These are phyloP conservation scores for Cercospora janseana DNA, from an alignment of 2,329 filamentous ascomycete genomes.

Conservation along the genomic window DNA sequence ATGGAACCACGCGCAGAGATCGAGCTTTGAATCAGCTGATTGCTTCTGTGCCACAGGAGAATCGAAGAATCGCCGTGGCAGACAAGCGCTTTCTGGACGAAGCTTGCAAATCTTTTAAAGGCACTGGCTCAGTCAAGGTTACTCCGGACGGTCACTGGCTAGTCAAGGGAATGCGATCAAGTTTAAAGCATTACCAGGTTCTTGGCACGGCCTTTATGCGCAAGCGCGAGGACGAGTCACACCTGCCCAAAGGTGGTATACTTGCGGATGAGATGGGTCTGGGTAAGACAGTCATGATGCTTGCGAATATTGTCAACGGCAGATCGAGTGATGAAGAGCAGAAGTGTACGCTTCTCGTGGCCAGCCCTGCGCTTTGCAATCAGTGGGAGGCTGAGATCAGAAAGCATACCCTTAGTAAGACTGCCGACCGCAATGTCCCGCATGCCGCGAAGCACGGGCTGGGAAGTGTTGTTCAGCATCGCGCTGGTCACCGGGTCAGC, in stretches of 20 bases:
- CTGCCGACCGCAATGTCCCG: conserved; percentile 12
- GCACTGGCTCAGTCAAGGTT: conserved; percentile 35
- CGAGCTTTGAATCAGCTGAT: conserved; percentile 44
- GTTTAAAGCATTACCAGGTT: conserved; percentile 53
- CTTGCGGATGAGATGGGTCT: conserved; percentile 99
- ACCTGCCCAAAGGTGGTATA: conserved; percentile 63
- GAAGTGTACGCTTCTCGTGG: conserved; percentile 46
- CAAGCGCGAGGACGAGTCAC: conserved; percentile 44
- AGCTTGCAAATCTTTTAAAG: conserved; percentile 45
- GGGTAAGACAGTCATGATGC: conserved; percentile 79
- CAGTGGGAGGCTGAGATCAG: conserved; percentile 42
- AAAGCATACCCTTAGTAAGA: conserved; percentile 24
- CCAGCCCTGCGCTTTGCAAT: conserved; percentile 39
- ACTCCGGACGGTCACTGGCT: conserved; percentile 42
- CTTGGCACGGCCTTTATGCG: conserved; percentile 56
- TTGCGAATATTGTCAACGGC: conserved; percentile 49
- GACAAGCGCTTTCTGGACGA: conserved; percentile 42
- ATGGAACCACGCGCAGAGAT: conserved; percentile 28
- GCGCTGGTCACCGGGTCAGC: conserved; percentile 18
- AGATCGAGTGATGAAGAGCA: conserved; percentile 21
- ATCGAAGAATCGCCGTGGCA: conserved; percentile 32
- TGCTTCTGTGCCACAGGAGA: conserved; percentile 41
- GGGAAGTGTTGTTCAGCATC: conserved; percentile 21
- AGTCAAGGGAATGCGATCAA: conserved; percentile 50
- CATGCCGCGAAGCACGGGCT: conserved; percentile 26